Conservation (phyloP, 2,329 filamentous ascomycete species). For the Lachnellula hyalina region DNA sequence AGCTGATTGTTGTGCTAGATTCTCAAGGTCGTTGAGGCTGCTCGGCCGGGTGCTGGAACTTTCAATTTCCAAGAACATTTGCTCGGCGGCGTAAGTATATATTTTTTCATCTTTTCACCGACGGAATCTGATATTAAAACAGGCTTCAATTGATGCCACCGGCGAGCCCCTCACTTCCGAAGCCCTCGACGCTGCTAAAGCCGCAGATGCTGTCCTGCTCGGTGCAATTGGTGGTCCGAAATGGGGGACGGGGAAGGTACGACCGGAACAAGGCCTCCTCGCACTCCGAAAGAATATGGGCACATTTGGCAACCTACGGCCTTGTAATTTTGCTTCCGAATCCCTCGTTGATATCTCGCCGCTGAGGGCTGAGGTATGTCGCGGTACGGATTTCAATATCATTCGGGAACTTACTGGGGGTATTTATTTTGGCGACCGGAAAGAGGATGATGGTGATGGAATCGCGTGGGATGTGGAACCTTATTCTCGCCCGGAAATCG, state of each 20-base stretch:
- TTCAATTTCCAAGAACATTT: constrained; percentile 91
- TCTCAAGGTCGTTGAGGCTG: constrained; percentile 71
- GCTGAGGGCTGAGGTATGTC: constrained; percentile 78
- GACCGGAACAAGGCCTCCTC: constrained; percentile 89
- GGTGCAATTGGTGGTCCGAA: constrained; percentile 93
- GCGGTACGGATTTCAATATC: constrained; percentile 86
- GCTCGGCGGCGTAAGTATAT: constrained; percentile 74
- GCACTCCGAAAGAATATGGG: constrained; percentile 87
- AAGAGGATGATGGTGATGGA: constrained; percentile 70
- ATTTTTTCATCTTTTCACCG: constrained; percentile 1
- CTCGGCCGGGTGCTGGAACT: constrained; percentile 61
- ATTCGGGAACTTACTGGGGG: constrained; percentile 88
- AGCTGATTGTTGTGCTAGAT: constrained; percentile 46
- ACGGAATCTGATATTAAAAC: constrained; percentile 10
- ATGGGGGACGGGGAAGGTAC: constrained; percentile 87
- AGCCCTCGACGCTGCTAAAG: constrained; percentile 76
- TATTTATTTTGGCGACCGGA: constrained; percentile 91
- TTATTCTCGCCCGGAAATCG: constrained; percentile 79
- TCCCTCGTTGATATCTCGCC: constrained; percentile 79
- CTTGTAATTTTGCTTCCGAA: constrained; percentile 91
- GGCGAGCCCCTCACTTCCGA: constrained; percentile 76
- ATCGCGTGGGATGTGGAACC: constrained; percentile 79
- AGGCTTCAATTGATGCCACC: constrained; percentile 85
- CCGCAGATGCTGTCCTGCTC: constrained; percentile 83
- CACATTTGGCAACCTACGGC: constrained; percentile 91